phyloP scores from a whole-genome alignment of 495 filamentous ascomycete genomes.

The Lepraria neglecta region DNA sequence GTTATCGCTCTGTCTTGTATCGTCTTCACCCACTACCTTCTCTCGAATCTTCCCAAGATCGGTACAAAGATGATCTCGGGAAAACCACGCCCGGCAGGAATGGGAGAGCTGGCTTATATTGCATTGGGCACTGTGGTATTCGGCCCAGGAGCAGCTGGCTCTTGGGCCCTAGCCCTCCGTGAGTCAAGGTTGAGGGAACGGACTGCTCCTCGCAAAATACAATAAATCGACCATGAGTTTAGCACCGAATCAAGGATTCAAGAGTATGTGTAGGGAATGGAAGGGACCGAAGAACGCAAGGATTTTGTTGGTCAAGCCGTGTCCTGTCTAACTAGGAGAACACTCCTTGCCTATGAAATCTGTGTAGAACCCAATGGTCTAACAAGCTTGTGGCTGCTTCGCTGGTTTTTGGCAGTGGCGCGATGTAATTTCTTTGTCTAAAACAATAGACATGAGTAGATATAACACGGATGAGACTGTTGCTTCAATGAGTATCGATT shows the following conservation, averaged over 20 bases:
- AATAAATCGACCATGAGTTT: not conserved
- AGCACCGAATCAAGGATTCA: constrained; percentile 1
- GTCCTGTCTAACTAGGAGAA: not conserved
- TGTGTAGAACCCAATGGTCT: no score
- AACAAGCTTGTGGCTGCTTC: not conserved
- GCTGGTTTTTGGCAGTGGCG: not conserved
- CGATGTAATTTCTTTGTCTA: not conserved
- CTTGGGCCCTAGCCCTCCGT: constrained; percentile 4
- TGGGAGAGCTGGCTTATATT: not conserved
- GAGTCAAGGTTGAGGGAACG: constrained; percentile 3
- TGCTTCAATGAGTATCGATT: not conserved
- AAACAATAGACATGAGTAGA: constrained; percentile 2
- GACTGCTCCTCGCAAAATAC: constrained; percentile 2
- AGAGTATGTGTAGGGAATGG: constrained; percentile 1
- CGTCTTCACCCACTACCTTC: constrained; percentile 5
- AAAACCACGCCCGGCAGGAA: not conserved
- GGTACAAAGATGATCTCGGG: not conserved
- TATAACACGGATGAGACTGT: not conserved
- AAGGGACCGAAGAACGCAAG: constrained; percentile 2
- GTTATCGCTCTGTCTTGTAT: constrained; percentile 3
- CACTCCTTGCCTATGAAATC: no score
- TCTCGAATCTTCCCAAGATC: not conserved
- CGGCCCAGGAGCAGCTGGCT: constrained; percentile 2
- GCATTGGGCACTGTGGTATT: constrained; percentile 1
- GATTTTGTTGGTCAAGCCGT: not conserved